Evolutionary conservation across 1,284 basidiomycete species (phyloP).

Genomic region (Cutaneotrichosporon mucoides): DNA sequence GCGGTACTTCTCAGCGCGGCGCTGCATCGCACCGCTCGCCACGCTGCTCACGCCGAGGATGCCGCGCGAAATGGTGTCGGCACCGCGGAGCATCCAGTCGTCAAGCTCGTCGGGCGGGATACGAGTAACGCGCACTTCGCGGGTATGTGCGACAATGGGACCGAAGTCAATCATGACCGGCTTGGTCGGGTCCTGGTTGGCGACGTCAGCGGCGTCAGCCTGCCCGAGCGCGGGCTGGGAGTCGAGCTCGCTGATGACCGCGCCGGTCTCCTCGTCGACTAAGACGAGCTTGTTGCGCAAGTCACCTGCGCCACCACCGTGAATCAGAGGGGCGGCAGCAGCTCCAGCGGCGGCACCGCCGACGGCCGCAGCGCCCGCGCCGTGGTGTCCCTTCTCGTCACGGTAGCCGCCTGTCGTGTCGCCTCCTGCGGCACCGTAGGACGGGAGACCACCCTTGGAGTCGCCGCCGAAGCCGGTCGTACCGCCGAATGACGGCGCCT

Average conservation of each 20-base stretch:
- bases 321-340: slow-evolving; percentile 1
- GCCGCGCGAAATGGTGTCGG: slow-evolving; percentile 51
- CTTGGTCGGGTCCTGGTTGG: slow-evolving; percentile 55
- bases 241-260: slow-evolving; percentile 69
- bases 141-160: slow-evolving; percentile 49
- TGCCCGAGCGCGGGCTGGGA: slow-evolving; percentile 48
- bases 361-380: not conserved
- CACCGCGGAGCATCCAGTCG: slow-evolving; percentile 68
- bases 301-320: slow-evolving; percentile 48
- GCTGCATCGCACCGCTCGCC: slow-evolving; percentile 55
- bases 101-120: slow-evolving; percentile 61
- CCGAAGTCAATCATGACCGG: slow-evolving; percentile 71
- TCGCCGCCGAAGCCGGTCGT: not conserved
- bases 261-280: slow-evolving; percentile 68
- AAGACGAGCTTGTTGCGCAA: slow-evolving; percentile 66
- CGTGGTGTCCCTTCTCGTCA: slow-evolving; percentile 11
- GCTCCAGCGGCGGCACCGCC: not conserved
- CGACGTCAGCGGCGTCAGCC: slow-evolving; percentile 55
- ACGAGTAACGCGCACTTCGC: slow-evolving; percentile 52
- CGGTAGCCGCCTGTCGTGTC: not conserved
- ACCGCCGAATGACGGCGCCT: slow-evolving; percentile 11
- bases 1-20: slow-evolving; percentile 63
- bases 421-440: slow-evolving; percentile 2
- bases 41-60: slow-evolving; percentile 66
- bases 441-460: slow-evolving; percentile 3